Percentiles rank a stretch among this genome's conserved stretches.
Conservation (phyloP, 2,329 filamentous ascomycete genomes). For the Fonsecaea monophora region DNA sequence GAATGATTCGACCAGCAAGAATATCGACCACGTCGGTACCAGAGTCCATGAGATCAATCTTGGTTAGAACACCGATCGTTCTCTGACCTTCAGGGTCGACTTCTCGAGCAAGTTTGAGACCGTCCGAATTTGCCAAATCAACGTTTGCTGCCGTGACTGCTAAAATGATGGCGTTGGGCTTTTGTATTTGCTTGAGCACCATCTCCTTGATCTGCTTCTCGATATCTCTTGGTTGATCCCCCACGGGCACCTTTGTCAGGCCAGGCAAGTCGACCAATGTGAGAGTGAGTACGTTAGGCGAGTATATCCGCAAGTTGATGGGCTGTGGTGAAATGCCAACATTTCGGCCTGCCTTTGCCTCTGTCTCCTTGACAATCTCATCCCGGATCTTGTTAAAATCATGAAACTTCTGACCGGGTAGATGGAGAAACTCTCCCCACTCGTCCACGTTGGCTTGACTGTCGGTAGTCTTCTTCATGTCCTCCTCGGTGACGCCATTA, state of each 20-base stretch:
- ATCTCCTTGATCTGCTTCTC: constrained; percentile 96
- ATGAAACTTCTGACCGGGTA: constrained; percentile 95
- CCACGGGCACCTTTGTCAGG: constrained; percentile 94
- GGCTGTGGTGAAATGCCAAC: constrained; percentile 94
- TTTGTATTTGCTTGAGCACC: constrained; percentile 98
- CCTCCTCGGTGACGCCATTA: constrained; percentile 75
- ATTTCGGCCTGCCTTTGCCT: constrained; percentile 94
- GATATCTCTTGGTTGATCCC: constrained; percentile 95
- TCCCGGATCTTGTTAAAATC: constrained; percentile 99
- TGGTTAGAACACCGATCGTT: constrained; percentile 97
- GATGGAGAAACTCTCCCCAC: constrained; percentile 98
- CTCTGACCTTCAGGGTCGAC: constrained; percentile 97
- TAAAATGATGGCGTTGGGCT: constrained; percentile 96
- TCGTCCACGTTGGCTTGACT: constrained; percentile 91
- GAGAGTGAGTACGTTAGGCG: constrained; percentile 94
- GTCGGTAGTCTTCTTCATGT: constrained; percentile 72
- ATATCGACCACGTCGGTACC: constrained; percentile 99
- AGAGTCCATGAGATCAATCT: constrained; percentile 98
- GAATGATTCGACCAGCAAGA: constrained; percentile 95
- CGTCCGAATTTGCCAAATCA: constrained; percentile 98
- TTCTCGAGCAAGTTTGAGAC: constrained; percentile 92
- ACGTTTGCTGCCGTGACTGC: constrained; percentile 97
- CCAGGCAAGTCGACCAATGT: constrained; percentile 96
- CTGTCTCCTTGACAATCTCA: constrained; percentile 95
- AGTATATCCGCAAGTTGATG: constrained; percentile 98